Conservation (phyloP, 2,329 filamentous ascomycete genomes). For the Aspergillus sp. region DNA sequence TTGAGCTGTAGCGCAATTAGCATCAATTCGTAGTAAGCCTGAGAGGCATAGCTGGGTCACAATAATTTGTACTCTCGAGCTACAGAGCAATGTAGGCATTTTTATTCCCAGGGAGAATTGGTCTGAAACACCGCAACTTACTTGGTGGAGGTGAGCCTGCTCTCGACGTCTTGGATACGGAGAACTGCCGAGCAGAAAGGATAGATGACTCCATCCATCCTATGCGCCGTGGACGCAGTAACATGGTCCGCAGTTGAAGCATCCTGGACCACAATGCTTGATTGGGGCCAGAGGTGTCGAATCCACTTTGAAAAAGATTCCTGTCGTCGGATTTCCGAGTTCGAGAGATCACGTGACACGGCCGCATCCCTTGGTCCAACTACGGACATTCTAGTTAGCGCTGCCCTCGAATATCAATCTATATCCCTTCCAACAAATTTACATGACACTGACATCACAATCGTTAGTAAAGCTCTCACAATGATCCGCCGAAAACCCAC, state of each 20-base stretch:
- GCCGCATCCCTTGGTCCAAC: background rate
- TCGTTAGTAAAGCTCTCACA: conserved; percentile 3
- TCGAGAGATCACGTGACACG: conserved; percentile 6
- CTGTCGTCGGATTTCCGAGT: background rate
- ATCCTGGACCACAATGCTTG: conserved; percentile 19
- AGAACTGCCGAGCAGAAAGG: conserved; percentile 27
- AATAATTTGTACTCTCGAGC: background rate
- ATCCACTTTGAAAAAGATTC: background rate
- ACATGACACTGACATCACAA: background rate
- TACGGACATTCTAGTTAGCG: too few species aligned
- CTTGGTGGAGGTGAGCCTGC: conserved; percentile 20
- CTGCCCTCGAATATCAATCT: background rate
- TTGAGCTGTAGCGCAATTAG: conserved; percentile 2
- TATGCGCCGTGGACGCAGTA: conserved; percentile 8
- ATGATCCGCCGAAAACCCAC: conserved; percentile 55
- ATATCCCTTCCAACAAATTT: background rate
- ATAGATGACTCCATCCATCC: conserved; percentile 16
- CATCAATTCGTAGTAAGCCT: background rate
- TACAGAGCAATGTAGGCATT: background rate
- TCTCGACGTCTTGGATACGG: conserved; percentile 18
- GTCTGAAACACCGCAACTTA: conserved; percentile 19
- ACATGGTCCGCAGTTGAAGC: conserved; percentile 24
- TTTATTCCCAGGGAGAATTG: background rate
- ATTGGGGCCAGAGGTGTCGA: background rate
- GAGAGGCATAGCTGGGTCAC: background rate